Conservation (phyloP, 2,329 filamentous ascomycete species). For the Xylariaceae sp. region DNA sequence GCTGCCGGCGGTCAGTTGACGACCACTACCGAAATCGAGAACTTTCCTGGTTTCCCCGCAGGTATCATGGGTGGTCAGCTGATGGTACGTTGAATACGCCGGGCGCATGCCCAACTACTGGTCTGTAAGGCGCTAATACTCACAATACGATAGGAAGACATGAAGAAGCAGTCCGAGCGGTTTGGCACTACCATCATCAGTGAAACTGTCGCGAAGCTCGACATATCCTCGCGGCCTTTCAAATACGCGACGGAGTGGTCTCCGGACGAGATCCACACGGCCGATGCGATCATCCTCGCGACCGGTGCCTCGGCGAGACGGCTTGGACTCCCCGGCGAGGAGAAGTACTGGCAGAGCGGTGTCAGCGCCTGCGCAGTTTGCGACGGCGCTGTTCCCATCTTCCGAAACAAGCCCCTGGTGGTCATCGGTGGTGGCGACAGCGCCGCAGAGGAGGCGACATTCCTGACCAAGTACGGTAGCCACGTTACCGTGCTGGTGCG, state of each 20-base stretch:
- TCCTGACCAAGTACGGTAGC: slow-evolving; percentile 94
- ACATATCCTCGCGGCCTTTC: slow-evolving; percentile 81
- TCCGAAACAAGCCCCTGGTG: slow-evolving; percentile 90
- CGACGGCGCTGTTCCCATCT: slow-evolving; percentile 94
- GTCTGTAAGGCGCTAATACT: neutral
- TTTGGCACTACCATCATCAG: slow-evolving; percentile 92
- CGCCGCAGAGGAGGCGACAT: slow-evolving; percentile 94
- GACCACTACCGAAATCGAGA: slow-evolving; percentile 97
- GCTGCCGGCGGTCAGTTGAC: slow-evolving; percentile 95
- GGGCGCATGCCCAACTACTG: neutral
- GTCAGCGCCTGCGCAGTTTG: slow-evolving; percentile 96
- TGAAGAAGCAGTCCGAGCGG: slow-evolving; percentile 84
- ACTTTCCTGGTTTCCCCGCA: slow-evolving; percentile 91
- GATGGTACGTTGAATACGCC: slow-evolving; percentile 56
- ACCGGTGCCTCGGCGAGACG: slow-evolving; percentile 90
- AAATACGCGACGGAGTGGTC: slow-evolving; percentile 89
- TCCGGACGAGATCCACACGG: slow-evolving; percentile 78
- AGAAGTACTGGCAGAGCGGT: slow-evolving; percentile 95
- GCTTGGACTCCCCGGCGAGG: slow-evolving; percentile 78
- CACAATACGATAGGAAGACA: slow-evolving; percentile 59
- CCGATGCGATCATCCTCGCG: slow-evolving; percentile 88
- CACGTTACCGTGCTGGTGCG: slow-evolving; percentile 93
- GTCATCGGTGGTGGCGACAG: slow-evolving; percentile 97
- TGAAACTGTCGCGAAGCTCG: slow-evolving; percentile 86
- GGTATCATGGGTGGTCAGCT: slow-evolving; percentile 82